Base-by-base conservation (phyloP, 768 basidiomycete species). In the Tulasnella sp. region DNA sequence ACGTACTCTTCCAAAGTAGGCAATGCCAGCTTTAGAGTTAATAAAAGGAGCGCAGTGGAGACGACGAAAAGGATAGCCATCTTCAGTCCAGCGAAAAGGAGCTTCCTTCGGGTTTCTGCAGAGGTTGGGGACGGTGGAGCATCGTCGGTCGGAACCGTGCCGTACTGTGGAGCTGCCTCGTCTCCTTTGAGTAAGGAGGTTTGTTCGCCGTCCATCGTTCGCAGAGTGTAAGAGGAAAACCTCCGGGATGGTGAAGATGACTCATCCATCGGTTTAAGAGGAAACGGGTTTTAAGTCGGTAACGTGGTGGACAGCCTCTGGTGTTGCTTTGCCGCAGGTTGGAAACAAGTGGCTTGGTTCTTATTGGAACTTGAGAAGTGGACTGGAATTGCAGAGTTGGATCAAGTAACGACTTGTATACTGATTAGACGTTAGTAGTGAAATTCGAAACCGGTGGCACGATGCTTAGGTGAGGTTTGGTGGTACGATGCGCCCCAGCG, bases 11-110 rank as follows among this genome's bases (percentile, higher is more conserved):
- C 89, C 77, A 97, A 83, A 7, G 89, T 87, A 1, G 95, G 95
- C 52, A 96, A 85, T 0, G 93, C 90, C 4, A 94, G 82, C 86
- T 89, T 94, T n/a, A 98, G 87, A 0, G 87, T 90, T 11, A 90
- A 89, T 2, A 90, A 92, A 1, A 99, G 89, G 31, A 93, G 74
- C 1, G 89, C 72, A 1, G 91, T 88, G 80, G 92, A 91, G 38
- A 91, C 73, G 72, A 89, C 68, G 81, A 97, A 96, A 74, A 98
- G 86, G 38, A 86, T 84, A 19, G 90, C 90, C 87, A 96, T 93
- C 85, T 95, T 95, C 78, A 96, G 82, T 0, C 91, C 90, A 0
- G 96, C 94, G 80, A 89, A 88, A 83, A 96, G 84, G 79, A 97
- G 87, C 39, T 49, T 72, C 67, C 70, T 12, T 39, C 72, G 31